phyloP scores from a whole-genome alignment of 192 early-diverging fungal genomes.

The Backusella morwellensis region DNA sequence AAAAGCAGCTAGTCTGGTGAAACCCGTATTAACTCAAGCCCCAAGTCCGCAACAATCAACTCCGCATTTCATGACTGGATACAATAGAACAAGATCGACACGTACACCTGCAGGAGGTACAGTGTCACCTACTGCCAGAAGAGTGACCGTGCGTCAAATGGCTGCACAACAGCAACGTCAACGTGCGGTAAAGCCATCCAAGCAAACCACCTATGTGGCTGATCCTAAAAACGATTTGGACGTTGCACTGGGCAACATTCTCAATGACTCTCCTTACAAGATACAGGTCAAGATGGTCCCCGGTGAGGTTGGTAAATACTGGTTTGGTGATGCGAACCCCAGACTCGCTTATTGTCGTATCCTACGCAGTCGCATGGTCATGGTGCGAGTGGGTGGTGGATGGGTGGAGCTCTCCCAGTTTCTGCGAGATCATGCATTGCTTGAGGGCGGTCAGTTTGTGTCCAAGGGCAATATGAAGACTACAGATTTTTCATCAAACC shows the following conservation, averaged over 20 bases:
- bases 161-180: background rate
- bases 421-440: constrained; percentile 23
- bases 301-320: constrained; percentile 59
- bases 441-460: constrained; percentile 23
- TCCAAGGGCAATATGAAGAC: background rate
- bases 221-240: constrained; percentile 57
- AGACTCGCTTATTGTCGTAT: constrained; percentile 64
- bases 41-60: constrained; percentile 14
- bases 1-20: constrained; percentile 6
- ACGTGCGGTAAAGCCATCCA: background rate
- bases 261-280: constrained; percentile 56
- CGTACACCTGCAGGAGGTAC: background rate
- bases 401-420: constrained; percentile 60
- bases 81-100: background rate
- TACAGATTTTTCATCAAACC: background rate
- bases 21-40: constrained; percentile 5
- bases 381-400: constrained; percentile 68
- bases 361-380: constrained; percentile 57
- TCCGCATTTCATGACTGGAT: background rate
- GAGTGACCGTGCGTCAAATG: background rate
- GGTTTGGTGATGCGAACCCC: constrained; percentile 63
- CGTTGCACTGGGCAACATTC: constrained; percentile 54
- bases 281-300: constrained; percentile 47
- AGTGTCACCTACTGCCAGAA: constrained; percentile 10
- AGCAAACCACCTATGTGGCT: constrained; percentile 35